These are phyloP conservation scores for Hemisphaericaspora xylofermentans DNA, from an alignment of 1,139 yeast genomes.

Conservation along the genomic window DNA sequence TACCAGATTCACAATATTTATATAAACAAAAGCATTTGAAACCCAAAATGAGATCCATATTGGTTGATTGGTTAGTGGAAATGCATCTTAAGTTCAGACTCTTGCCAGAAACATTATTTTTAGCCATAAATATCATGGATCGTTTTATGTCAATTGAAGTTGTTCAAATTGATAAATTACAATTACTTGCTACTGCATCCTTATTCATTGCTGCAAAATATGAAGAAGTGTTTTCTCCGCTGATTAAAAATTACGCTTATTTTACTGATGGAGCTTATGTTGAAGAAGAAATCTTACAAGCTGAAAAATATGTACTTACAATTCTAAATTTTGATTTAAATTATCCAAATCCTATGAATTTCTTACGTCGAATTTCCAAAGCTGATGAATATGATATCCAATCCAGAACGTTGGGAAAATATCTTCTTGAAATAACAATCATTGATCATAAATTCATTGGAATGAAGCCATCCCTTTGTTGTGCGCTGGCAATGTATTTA, in stretches of 20 bases:
- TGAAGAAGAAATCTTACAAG: slow-evolving; percentile 82
- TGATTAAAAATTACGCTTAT: slow-evolving; percentile 83
- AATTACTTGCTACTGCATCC: slow-evolving; percentile 86
- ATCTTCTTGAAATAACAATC: slow-evolving; percentile 75
- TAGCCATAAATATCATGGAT: slow-evolving; percentile 89
- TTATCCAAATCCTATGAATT: slow-evolving; percentile 94
- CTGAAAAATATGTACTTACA: slow-evolving; percentile 80
- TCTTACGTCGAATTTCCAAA: slow-evolving; percentile 85
- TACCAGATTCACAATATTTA: slow-evolving; percentile 77
- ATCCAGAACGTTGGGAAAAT: slow-evolving; percentile 89
- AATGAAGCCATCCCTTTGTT: slow-evolving; percentile 75
- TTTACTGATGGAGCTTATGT: slow-evolving; percentile 84
- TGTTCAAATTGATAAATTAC: slow-evolving; percentile 82
- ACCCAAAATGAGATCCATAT: slow-evolving; percentile 83
- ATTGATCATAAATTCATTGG: slow-evolving; percentile 83
- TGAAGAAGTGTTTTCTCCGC: slow-evolving; percentile 92
- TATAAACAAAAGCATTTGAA: slow-evolving; percentile 72
- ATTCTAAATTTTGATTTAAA: slow-evolving; percentile 76
- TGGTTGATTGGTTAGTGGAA: slow-evolving; percentile 94
- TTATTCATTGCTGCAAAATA: slow-evolving; percentile 92
- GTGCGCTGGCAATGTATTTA: slow-evolving; percentile 91
- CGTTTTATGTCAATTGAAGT: slow-evolving; percentile 79
- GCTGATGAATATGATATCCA: slow-evolving; percentile 95
- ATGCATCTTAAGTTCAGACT: slow-evolving; percentile 85
- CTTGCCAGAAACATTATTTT: slow-evolving; percentile 85